Conservation (phyloP, 2,329 filamentous ascomycete species). For the Thielaviopsis musarum region DNA sequence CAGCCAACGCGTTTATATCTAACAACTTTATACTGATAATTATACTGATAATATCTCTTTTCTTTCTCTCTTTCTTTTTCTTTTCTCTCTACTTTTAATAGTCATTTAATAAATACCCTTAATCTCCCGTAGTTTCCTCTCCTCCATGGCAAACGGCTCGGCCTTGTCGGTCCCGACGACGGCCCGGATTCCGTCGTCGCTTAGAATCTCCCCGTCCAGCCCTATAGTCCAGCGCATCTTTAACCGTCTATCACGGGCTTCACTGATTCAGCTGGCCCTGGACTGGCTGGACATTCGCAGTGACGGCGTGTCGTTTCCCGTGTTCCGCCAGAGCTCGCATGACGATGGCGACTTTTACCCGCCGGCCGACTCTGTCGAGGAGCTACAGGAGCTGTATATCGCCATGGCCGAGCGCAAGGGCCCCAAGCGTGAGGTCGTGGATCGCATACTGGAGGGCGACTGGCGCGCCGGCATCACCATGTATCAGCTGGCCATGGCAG, state of each 20-base stretch:
- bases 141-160: neutral
- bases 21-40: neutral
- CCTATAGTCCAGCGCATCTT: constrained; percentile 49
- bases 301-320: constrained; percentile 32
- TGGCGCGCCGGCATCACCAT: constrained; percentile 48
- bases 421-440: constrained; percentile 45
- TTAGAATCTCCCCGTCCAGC: constrained; percentile 50
- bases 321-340: constrained; percentile 31
- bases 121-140: neutral
- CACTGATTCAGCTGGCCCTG: constrained; percentile 54
- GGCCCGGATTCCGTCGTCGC: constrained; percentile 51
- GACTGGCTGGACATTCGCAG: constrained; percentile 62
- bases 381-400: constrained; percentile 48
- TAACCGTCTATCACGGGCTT: constrained; percentile 51
- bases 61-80: neutral
- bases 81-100: too few relatives aligned
- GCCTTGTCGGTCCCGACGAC: constrained; percentile 49
- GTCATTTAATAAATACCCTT: neutral
- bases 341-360: constrained; percentile 49
- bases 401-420: constrained; percentile 43
- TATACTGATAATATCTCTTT: neutral
- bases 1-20: too few relatives aligned
- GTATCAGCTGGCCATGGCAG: constrained; percentile 53
- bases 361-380: constrained; percentile 45
- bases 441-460: constrained; percentile 49